Evolutionary conservation across 176 grass and related monocot genomes (phyloP).

Genomic region (Olyra latifolia): DNA sequence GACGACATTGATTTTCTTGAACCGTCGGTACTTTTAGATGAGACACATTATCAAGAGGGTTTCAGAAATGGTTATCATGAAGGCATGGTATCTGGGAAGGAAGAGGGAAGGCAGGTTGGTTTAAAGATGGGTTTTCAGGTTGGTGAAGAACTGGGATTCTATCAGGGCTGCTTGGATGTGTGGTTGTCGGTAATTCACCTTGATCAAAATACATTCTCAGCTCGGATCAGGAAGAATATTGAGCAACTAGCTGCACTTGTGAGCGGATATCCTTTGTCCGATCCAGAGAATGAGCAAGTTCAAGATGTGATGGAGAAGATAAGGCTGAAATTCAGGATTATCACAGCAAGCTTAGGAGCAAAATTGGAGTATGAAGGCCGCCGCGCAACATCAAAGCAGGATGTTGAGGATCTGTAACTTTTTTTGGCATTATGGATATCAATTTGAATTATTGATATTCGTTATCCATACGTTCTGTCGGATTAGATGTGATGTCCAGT

Average conservation of each 20-base stretch:
- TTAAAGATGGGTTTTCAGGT: conserved; percentile 70
- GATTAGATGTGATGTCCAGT: background rate
- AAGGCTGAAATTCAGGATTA: conserved; percentile 74
- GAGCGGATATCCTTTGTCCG: conserved; percentile 46
- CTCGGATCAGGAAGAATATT: conserved; percentile 60
- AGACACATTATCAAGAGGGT: conserved; percentile 65
- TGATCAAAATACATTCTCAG: conserved; percentile 53
- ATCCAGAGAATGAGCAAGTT: conserved; percentile 66
- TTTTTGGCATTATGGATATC: background rate
- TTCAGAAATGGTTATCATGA: conserved; percentile 69
- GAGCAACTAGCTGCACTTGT: conserved; percentile 57
- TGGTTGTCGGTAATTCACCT: conserved; percentile 52
- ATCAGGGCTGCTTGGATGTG: conserved; percentile 66
- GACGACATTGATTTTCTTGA: conserved; percentile 57
- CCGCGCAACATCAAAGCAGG: conserved; percentile 40
- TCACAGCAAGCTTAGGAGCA: conserved; percentile 58
- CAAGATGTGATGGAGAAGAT: conserved; percentile 67
- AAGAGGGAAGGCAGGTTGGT: conserved; percentile 67
- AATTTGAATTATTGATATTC: background rate
- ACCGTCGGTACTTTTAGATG: conserved; percentile 60
- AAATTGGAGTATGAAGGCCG: conserved; percentile 69
- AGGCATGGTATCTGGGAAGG: conserved; percentile 60
- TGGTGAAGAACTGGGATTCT: conserved; percentile 85
- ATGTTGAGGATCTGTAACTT: conserved; percentile 50
- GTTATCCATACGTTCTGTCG: background rate